These are phyloP conservation scores for Ichthyophthirius multifiliis DNA, from an alignment of 169 alveolate genomes.

Conservation along the genomic window DNA sequence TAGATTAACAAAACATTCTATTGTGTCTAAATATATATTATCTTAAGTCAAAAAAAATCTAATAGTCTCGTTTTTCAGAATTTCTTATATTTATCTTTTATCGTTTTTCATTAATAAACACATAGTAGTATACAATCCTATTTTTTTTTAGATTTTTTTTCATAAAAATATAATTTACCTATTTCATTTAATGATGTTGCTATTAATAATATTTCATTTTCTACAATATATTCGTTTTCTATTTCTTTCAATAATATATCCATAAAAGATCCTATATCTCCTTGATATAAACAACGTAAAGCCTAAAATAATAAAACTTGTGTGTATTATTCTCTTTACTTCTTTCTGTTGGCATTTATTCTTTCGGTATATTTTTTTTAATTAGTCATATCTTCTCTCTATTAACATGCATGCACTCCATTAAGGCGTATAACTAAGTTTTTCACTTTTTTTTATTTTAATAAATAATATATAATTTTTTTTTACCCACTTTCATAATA, in stretches of 20 bases:
- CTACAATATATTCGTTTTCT: background rate
- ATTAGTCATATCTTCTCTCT: background rate
- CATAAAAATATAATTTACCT: background rate
- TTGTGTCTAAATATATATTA: background rate
- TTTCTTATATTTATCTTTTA: background rate
- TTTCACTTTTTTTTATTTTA: background rate
- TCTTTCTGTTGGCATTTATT: background rate
- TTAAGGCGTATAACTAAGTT: background rate
- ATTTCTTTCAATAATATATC: background rate
- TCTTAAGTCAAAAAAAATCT: background rate
- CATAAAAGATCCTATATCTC: background rate
- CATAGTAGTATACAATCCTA: background rate
- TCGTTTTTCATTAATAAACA: background rate
- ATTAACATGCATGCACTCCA: background rate
- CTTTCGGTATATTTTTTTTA: background rate
- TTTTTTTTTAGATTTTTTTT: background rate
- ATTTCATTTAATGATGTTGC: background rate
- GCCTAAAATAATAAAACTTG: background rate
- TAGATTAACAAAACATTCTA: background rate
- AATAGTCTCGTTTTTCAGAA: background rate
- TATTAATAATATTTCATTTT: background rate
- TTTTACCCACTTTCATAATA: background rate
- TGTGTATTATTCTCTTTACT: conserved; percentile 3
- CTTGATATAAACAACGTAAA: background rate
- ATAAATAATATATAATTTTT: background rate